phyloP scores from a whole-genome alignment of 1,284 basidiomycete species.

The Ustilago vetiveriae region DNA sequence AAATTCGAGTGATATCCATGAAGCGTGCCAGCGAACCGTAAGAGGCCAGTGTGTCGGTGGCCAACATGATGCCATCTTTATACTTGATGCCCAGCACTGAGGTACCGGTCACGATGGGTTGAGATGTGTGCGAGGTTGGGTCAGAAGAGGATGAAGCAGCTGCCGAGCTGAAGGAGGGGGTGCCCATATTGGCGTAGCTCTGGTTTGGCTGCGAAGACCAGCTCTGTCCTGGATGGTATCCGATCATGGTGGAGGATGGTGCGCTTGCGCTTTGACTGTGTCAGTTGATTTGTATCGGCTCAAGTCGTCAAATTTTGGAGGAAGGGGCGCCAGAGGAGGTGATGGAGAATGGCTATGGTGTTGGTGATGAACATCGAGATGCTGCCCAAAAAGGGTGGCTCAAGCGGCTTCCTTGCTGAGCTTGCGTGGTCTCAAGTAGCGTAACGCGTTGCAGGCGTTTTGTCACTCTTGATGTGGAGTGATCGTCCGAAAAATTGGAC shows the following conservation, averaged over 20 bases:
- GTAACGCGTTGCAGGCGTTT: slow-evolving; percentile 17
- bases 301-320: too few species aligned
- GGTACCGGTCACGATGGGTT: slow-evolving; percentile 96
- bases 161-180: slow-evolving; percentile 63
- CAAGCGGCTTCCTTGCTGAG: slow-evolving; percentile 24
- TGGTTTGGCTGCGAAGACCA: slow-evolving; percentile 46
- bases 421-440: slow-evolving; percentile 34
- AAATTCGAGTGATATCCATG: slow-evolving; percentile 90
- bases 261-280: neutral
- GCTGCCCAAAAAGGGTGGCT: slow-evolving; percentile 30
- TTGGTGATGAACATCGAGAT: neutral
- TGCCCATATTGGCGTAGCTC: slow-evolving; percentile 23
- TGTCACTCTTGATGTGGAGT: slow-evolving; percentile 31
- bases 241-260: slow-evolving; percentile 19
- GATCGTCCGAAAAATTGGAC: slow-evolving; percentile 28
- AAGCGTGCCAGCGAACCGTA: slow-evolving; percentile 97
- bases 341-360: neutral
- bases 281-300: too few species aligned
- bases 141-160: slow-evolving; percentile 39
- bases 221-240: slow-evolving; percentile 49
- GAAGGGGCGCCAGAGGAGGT: too few species aligned
- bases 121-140: slow-evolving; percentile 68
- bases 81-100: slow-evolving; percentile 92
- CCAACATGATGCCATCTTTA: slow-evolving; percentile 97
- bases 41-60: slow-evolving; percentile 97